phyloP scores from a whole-genome alignment of 768 basidiomycete species.

The Leccinum broughii region DNA sequence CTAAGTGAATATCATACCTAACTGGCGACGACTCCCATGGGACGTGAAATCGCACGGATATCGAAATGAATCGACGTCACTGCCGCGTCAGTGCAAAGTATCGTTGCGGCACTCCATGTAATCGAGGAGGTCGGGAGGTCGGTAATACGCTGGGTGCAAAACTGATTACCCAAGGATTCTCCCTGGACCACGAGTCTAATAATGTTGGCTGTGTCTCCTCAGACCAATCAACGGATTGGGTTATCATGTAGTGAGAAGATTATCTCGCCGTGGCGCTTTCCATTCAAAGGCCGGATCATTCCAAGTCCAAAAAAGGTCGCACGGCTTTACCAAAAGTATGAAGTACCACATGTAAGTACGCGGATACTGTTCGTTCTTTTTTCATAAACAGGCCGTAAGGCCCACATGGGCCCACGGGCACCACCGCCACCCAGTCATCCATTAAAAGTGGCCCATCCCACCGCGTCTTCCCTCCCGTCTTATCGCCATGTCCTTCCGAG shows the following conservation, averaged over 20 bases:
- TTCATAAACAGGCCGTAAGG: not conserved
- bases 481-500: conserved; percentile 18
- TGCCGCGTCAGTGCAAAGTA: not conserved
- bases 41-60: not conserved
- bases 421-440: not conserved
- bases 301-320: conserved; percentile 1
- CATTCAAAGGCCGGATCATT: not conserved
- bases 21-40: not conserved
- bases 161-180: not conserved
- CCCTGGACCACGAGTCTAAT: no score
- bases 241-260: not conserved
- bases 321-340: not conserved
- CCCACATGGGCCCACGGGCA: not conserved
- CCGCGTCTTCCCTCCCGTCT: not conserved
- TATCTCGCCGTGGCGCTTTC: not conserved
- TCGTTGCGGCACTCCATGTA: not conserved
- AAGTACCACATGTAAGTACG: not conserved
- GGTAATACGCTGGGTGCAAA: not conserved
- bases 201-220: not conserved
- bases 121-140: not conserved
- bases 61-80: not conserved
- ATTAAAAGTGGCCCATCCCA: conserved; percentile 5
- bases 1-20: no score
- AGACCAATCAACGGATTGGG: not conserved
- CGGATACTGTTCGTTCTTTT: not conserved